Percentiles rank a stretch among this genome's conserved stretches.
phyloP scores from a whole-genome alignment of 805 yeast species.

The Hanseniaspora nectarophila region DNA sequence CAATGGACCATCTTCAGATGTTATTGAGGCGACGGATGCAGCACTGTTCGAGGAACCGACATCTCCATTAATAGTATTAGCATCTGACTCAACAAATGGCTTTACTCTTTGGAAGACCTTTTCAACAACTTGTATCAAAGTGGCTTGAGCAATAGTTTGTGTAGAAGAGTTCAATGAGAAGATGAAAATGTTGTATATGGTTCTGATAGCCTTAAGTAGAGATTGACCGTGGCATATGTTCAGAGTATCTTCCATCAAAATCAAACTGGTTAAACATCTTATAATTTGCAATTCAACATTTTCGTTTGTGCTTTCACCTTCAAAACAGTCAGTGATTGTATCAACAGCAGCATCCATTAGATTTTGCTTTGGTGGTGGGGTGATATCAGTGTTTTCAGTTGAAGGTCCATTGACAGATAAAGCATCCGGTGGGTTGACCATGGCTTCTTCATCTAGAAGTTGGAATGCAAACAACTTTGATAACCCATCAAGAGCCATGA shows the following conservation, averaged over 20 bases:
- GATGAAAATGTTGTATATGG: slow-evolving; percentile 83
- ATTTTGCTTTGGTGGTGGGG: slow-evolving; percentile 43
- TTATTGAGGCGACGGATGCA: neutral
- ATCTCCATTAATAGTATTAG: slow-evolving; percentile 14
- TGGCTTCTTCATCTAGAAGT: slow-evolving; percentile 53
- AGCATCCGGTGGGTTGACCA: slow-evolving; percentile 37
- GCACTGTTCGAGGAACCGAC: slow-evolving; percentile 6
- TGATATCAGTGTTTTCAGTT: slow-evolving; percentile 33
- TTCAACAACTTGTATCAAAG: slow-evolving; percentile 78
- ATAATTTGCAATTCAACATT: slow-evolving; percentile 84
- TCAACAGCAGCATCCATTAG: slow-evolving; percentile 74
- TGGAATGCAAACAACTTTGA: slow-evolving; percentile 76
- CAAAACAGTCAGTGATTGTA: slow-evolving; percentile 72
- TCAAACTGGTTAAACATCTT: slow-evolving; percentile 80
- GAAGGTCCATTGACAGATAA: slow-evolving; percentile 27
- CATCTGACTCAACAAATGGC: slow-evolving; percentile 21
- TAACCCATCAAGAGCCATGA: slow-evolving; percentile 69
- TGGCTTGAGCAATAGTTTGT: slow-evolving; percentile 92
- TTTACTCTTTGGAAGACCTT: slow-evolving; percentile 69
- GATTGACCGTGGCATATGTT: slow-evolving; percentile 75
- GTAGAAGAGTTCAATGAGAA: slow-evolving; percentile 69
- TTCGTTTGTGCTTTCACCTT: slow-evolving; percentile 85
- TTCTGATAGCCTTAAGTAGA: slow-evolving; percentile 78
- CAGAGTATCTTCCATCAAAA: slow-evolving; percentile 64
- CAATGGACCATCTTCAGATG: slow-evolving; percentile 30